Conservation (phyloP, 208 protist genomes). For the Naegleria gruberi region DNA sequence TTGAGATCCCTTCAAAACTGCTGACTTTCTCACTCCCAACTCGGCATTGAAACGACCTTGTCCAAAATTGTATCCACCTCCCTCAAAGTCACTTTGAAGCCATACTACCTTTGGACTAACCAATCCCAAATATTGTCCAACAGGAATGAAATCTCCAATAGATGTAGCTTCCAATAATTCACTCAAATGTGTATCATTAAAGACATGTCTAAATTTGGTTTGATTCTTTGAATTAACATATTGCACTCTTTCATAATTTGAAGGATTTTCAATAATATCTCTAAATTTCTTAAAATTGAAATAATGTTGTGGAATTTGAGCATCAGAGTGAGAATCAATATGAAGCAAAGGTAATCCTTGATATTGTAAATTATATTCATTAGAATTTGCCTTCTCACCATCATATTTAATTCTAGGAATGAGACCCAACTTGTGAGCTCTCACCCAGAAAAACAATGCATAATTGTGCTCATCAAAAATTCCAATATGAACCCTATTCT, state of each 20-base stretch:
- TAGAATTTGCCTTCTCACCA: neutral
- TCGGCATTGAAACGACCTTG: neutral
- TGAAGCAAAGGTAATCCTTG: neutral
- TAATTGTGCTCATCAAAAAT: neutral
- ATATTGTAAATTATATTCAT: neutral
- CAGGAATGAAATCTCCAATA: neutral
- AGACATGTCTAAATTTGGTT: neutral
- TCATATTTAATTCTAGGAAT: neutral
- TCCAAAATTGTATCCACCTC: neutral
- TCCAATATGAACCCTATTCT: neutral
- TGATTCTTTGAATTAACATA: neutral
- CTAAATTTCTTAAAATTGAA: neutral
- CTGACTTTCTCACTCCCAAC: neutral
- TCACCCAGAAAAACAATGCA: neutral
- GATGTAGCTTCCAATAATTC: neutral
- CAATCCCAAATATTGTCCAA: neutral
- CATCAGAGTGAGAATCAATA: neutral
- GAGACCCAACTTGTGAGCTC: neutral
- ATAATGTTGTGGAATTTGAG: neutral
- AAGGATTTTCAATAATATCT: neutral
- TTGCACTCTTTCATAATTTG: neutral
- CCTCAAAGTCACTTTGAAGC: neutral
- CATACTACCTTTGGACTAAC: neutral
- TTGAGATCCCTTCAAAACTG: neutral
- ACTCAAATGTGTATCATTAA: neutral